Base-by-base conservation (phyloP, 768 basidiomycete species). In the Grammothele lineata region DNA sequence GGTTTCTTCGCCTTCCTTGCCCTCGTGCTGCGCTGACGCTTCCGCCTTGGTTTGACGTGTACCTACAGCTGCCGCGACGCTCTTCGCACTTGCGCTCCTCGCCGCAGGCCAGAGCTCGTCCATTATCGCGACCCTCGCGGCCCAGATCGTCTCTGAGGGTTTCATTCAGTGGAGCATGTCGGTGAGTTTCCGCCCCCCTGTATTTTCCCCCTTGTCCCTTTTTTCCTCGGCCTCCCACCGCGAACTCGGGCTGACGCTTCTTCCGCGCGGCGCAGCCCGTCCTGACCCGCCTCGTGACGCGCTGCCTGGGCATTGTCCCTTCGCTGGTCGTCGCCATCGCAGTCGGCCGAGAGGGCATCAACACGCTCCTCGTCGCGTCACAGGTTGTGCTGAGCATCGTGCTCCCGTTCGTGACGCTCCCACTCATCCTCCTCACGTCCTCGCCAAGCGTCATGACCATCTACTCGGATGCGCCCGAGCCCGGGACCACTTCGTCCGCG, bases 121-220 rank as follows among this genome's bases (percentile, higher is more conserved):
- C 17, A 76, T 97, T 40, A 86, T 94, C 2, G 92, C 89, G 11
- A 95, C 92, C 0, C 75, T 94, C 7, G 85, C 90, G 1, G 92
- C 92, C 0, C 93, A 96, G 63, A 83, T 91, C 17, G 84, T 97
- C 26, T 83, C 83, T 0, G 92, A 97, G 65, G 92, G 93, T 0
- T 92, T 93, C 64, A 74, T 94, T 43, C 79, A 80, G 43, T 95
- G 91, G 92, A 76, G 80, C 39, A 78, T 91, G 26, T 86, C 87
- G 51, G 85, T 87, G 59, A 42, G 59, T 51, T 32, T 8, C 30
- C 15, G 15, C 9, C 30, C 30, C 15, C 8, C n/a, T n/a, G n/a
- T n/a, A n/a, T n/a, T n/a, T n/a, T n/a, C n/a, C n/a, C n/a, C n/a
- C n/a, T n/a, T n/a, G n/a, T n/a, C n/a, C n/a, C n/a, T n/a, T n/a